Conservation (phyloP, 2,329 filamentous ascomycete genomes). For the Penicillium sp. region DNA sequence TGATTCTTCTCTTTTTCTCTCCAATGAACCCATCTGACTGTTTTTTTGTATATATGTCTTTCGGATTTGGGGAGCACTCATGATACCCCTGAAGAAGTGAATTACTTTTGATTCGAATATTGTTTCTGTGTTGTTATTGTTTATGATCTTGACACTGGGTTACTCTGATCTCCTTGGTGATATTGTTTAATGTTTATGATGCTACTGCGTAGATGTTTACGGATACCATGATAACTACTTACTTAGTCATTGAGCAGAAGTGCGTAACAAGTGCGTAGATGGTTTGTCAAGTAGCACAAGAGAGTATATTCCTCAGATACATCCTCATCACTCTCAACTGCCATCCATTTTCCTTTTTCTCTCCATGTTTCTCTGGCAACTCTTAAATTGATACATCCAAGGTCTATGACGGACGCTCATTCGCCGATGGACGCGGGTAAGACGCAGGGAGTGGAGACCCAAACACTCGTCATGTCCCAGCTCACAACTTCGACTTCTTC, state of each 20-base stretch:
- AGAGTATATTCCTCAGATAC: too few relatives aligned
- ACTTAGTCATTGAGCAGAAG: neutral
- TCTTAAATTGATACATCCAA: neutral
- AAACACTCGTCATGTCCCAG: conserved; percentile 30
- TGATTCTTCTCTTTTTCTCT: neutral
- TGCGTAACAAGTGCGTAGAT: too few relatives aligned
- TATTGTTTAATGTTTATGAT: conserved; percentile 23
- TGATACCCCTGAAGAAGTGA: conserved; percentile 9
- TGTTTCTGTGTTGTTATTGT: too few relatives aligned
- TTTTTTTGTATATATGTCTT: conserved; percentile 13
- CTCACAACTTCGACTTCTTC: conserved; percentile 27
- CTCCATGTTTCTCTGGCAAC: neutral
- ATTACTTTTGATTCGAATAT: neutral
- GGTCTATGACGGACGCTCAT: conserved; percentile 16
- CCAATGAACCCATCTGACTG: conserved; percentile 2
- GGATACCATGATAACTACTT: conserved; percentile 26
- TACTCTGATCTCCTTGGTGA: conserved; percentile 7
- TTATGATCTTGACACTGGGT: neutral
- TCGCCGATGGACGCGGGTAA: conserved; percentile 21
- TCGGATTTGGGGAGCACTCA: conserved; percentile 1
- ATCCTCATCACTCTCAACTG: too few relatives aligned
- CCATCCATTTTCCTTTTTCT: too few relatives aligned
- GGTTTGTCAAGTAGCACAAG: too few relatives aligned
- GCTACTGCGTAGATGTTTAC: conserved; percentile 26
- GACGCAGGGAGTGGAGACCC: conserved; percentile 23